phyloP scores from a whole-genome alignment of 1,284 basidiomycete genomes.

The Malassezia sp. region DNA sequence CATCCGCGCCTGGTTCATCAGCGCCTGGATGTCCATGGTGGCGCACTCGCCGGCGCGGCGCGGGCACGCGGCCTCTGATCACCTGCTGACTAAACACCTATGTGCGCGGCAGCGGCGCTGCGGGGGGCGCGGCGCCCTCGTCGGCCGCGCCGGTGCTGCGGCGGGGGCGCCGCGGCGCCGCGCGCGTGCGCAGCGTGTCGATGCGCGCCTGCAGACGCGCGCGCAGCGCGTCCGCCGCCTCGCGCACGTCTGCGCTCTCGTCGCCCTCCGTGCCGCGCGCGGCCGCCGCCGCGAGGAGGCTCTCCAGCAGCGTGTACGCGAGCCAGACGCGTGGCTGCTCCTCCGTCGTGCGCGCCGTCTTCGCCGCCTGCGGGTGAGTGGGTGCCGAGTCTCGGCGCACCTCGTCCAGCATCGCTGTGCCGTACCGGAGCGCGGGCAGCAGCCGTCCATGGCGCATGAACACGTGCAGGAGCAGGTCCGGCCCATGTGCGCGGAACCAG shows the following conservation, averaged over 20 bases:
- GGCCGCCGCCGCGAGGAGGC: constrained; percentile 1
- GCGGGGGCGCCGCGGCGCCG: not conserved
- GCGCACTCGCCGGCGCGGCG: not conserved
- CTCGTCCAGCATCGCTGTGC: constrained; percentile 35
- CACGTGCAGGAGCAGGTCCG: constrained; percentile 64
- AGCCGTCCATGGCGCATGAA: constrained; percentile 66
- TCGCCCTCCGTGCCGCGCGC: not conserved
- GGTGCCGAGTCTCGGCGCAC: too few relatives aligned
- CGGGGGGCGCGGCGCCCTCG: not conserved
- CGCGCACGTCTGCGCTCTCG: not conserved
- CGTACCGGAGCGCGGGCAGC: constrained; percentile 64
- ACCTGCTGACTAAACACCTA: not conserved
- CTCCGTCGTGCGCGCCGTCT: not conserved
- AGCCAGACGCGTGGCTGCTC: not conserved
- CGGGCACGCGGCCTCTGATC: not conserved
- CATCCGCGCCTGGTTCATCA: constrained; percentile 38
- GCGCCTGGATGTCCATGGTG: constrained; percentile 36
- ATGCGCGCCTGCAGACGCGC: not conserved
- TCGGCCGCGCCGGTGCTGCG: not conserved
- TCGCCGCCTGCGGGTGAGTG: not conserved
- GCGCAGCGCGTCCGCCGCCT: constrained; percentile 1
- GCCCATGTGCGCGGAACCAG: constrained; percentile 60
- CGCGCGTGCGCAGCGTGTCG: not conserved
- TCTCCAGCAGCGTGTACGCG: constrained; percentile 15
- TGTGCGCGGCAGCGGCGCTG: not conserved